Conservation (phyloP, 805 yeast species). For the Myxozyma melibiosi region DNA sequence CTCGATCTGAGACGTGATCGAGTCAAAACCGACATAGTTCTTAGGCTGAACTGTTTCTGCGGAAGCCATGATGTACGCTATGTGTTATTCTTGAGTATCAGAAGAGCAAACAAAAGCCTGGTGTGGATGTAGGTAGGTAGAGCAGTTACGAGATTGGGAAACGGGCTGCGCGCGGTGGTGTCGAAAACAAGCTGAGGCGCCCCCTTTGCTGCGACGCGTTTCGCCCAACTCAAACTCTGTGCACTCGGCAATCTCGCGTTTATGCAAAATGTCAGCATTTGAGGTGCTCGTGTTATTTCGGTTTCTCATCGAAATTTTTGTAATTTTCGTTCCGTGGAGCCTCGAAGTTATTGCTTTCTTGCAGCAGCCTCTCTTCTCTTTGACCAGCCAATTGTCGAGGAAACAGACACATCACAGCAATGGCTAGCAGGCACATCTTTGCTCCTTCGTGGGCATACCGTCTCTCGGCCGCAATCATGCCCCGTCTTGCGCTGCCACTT, state of each 20-base stretch:
- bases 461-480: constrained; percentile 13
- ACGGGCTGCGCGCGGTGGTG: neutral
- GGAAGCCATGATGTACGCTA: constrained; percentile 13
- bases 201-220: constrained; percentile 7
- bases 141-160: too few relatives aligned
- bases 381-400: neutral
- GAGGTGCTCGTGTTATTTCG: neutral
- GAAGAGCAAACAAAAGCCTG: neutral
- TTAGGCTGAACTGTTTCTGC: constrained; percentile 53
- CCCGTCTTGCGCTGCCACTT: constrained; percentile 6
- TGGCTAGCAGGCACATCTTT: constrained; percentile 7
- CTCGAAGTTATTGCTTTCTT: too few relatives aligned
- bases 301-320: neutral
- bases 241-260: constrained; percentile 15
- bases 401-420: neutral
- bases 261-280: constrained; percentile 2
- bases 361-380: too few relatives aligned
- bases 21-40: constrained; percentile 92
- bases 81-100: neutral
- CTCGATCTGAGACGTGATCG: constrained; percentile 94
- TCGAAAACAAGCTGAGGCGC: neutral
- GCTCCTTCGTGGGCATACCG: constrained; percentile 10
- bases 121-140: neutral
- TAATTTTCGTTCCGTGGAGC: too few relatives aligned
- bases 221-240: neutral